Conservation (phyloP, 2,329 filamentous ascomycete species). For the Phaeosphaeriaceae sp. region DNA sequence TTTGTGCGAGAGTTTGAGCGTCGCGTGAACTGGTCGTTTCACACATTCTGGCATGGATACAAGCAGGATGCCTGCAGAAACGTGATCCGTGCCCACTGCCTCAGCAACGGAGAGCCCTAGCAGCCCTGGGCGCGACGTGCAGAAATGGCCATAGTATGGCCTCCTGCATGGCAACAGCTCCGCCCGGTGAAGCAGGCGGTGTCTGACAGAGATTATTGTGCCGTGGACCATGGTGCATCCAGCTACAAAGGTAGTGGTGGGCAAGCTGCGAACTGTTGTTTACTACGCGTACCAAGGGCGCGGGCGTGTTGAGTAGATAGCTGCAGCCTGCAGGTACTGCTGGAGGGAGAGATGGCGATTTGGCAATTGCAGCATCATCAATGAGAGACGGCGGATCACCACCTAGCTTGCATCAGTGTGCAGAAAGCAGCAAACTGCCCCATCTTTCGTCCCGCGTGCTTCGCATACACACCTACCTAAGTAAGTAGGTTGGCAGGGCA, state of each 20-base stretch:
- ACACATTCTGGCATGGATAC: conserved; percentile 24
- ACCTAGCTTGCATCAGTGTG: conserved; percentile 23
- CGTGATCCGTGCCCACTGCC: conserved; percentile 30
- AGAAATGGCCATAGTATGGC: conserved; percentile 8
- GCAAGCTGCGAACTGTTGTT: conserved; percentile 16
- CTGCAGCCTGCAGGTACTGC: conserved; percentile 15
- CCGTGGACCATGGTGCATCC: too few relatives aligned
- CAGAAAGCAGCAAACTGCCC: conserved; percentile 28
- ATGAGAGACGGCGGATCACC: conserved; percentile 30
- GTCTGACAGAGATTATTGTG: conserved; percentile 17
- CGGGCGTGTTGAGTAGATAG: conserved; percentile 2
- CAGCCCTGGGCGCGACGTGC: conserved; percentile 19
- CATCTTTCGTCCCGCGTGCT: conserved; percentile 18
- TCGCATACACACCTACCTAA: too few relatives aligned
- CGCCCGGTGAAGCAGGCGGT: conserved; percentile 19
- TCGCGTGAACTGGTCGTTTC: conserved; percentile 35
- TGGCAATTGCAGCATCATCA: conserved; percentile 19
- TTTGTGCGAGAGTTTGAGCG: conserved; percentile 28
- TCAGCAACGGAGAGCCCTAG: conserved; percentile 21
- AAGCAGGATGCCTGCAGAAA: conserved; percentile 31
- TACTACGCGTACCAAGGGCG: conserved; percentile 10
- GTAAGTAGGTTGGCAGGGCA: conserved; percentile 9
- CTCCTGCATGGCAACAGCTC: conserved; percentile 19
- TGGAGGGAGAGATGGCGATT: conserved; percentile 19
- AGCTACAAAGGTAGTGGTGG: too few relatives aligned